phyloP scores from a whole-genome alignment of 2,329 filamentous ascomycete species.

The Aciculosporium take region DNA sequence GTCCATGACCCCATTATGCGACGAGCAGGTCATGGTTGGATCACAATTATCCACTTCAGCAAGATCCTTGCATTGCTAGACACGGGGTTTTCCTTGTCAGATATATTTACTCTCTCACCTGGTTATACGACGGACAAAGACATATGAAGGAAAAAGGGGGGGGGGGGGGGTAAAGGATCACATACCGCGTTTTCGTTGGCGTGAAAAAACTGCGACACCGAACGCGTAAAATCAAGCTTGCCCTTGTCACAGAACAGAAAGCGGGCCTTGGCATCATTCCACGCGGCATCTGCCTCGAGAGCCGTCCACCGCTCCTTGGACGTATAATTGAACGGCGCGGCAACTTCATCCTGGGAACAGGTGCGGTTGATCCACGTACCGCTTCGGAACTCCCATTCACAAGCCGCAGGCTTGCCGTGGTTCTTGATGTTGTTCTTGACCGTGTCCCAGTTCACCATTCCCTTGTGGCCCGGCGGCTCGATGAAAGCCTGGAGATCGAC shows the following conservation, averaged over 20 bases:
- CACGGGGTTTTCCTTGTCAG: not conserved
- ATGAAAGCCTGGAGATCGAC: conserved; percentile 4
- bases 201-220: not conserved
- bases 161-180: not conserved
- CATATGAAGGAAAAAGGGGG: not conserved
- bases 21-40: not conserved
- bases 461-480: too few relatives aligned
- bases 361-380: conserved; percentile 1
- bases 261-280: conserved; percentile 2
- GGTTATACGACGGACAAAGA: not conserved
- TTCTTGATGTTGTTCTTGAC: not conserved
- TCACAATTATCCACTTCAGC: not conserved
- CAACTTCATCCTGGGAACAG: not conserved
- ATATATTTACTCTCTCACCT: too few relatives aligned
- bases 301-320: not conserved
- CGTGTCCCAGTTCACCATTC: not conserved
- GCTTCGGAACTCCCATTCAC: not conserved
- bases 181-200: not conserved
- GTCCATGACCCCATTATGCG: not conserved
- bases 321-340: not conserved
- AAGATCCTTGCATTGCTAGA: not conserved
- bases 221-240: not conserved
- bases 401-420: not conserved
- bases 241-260: not conserved
- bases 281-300: not conserved